Percentiles rank a stretch among this genome's conserved stretches.
Evolutionary conservation across 2,329 filamentous ascomycete species (phyloP).

Genomic region (Bertia moriformis): DNA sequence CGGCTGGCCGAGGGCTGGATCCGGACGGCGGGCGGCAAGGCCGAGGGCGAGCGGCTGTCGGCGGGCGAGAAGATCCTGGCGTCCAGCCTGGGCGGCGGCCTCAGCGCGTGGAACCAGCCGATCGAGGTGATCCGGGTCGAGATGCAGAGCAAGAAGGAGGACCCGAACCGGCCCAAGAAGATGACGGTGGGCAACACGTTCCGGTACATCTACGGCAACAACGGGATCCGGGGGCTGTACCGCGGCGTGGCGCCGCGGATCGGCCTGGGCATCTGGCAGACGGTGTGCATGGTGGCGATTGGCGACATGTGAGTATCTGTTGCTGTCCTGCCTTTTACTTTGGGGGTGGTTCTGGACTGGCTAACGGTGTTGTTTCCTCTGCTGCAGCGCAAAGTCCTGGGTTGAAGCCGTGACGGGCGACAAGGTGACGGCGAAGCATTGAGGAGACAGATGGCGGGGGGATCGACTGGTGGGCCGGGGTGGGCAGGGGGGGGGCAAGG

Average conservation of each 20-base stretch:
- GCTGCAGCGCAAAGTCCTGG: conserved; percentile 46
- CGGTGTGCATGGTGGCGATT: conserved; percentile 97
- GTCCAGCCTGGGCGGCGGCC: conserved; percentile 74
- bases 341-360: too few relatives aligned
- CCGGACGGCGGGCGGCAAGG: conserved; percentile 64
- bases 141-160: conserved; percentile 98
- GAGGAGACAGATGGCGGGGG: too few relatives aligned
- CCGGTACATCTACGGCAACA: conserved; percentile 77
- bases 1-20: conserved; percentile 85
- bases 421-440: conserved; percentile 52
- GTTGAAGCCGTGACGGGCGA: conserved; percentile 55
- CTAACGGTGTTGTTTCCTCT: too few relatives aligned
- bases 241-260: conserved; percentile 88
- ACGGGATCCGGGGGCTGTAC: conserved; percentile 85
- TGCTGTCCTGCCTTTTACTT: conserved; percentile 5
- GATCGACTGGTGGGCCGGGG: too few relatives aligned
- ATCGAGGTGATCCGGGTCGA: conserved; percentile 99
- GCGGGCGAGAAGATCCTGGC: conserved; percentile 80
- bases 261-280: conserved; percentile 95
- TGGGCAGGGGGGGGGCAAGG: too few relatives aligned
- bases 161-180: conserved; percentile 97
- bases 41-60: conserved; percentile 61
- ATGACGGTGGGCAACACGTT: conserved; percentile 83
- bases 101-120: conserved; percentile 97
- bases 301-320: conserved; percentile 72